Evolutionary conservation across 306 rosid genomes (phyloP), one percentile per base, ranked within the genome.

Genomic region (Prunus dulcis): DNA sequence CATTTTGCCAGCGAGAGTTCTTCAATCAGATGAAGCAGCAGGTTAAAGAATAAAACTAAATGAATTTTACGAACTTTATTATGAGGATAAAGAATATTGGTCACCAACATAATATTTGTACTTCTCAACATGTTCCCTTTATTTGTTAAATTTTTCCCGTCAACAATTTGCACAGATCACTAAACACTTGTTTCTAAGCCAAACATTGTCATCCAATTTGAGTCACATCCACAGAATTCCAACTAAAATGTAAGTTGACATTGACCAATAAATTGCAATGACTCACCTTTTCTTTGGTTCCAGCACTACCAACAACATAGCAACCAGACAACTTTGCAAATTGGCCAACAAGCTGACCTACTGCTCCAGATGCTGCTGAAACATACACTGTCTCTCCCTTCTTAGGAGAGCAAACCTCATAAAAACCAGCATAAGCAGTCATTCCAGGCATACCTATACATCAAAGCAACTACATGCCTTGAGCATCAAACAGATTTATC

Each of bases 301-400:
- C 83, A 64, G 80, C 83, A 55, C 83, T 82, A 9, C 86, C 86
- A 56, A 82, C 83, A 6, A 64, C 78, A 78, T 70, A 74, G 64
- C 86, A 82, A 41, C 80, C 86, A 64, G 65, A 30, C 38, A 83
- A 30, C 66, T 79, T 83, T 2, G 86, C 86, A 23, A 83, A 75
- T 47, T 83, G 86, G 38, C 83, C 86, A 56, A 83, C 86, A 69
- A 82, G 78, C 70, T 82, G 86, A 23, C 86, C 86, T 28, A 82
- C 86, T 2, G 86, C 86, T 15, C 86, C 86, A 12, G 80, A 78
- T 69, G 86, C 86, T 3, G 86, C 83, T 22, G 86, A 82, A 13
- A 82, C 47, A 19, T 18, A 82, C 51, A 82, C 86, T 1, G 60
- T 18, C 68, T 78, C 86, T 32, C 83, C 86, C 55, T 82, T 78